phyloP scores from a whole-genome alignment of 345 rosid species.

The Iberis pinnata region DNA sequence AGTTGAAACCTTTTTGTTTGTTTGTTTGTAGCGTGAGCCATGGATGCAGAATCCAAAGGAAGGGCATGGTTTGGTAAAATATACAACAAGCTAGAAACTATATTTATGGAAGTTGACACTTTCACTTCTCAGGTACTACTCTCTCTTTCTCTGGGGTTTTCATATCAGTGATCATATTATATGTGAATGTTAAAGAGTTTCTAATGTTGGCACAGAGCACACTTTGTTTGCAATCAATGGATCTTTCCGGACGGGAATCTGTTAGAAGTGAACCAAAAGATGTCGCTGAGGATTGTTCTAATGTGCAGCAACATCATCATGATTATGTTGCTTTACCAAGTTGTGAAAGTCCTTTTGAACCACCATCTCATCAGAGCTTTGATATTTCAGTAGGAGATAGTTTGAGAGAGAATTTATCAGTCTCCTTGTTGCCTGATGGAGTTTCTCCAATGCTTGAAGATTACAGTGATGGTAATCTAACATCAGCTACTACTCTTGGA shows the following conservation, averaged over 20 bases:
- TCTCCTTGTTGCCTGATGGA: conserved; percentile 6
- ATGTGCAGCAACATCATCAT: not conserved
- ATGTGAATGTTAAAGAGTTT: too few relatives aligned
- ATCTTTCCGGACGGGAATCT: conserved; percentile 17
- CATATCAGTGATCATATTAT: too few relatives aligned
- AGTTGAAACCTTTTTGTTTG: not conserved
- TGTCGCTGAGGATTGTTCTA: conserved; percentile 3
- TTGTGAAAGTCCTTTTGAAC: too few relatives aligned
- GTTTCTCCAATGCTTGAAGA: too few relatives aligned
- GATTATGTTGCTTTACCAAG: conserved; percentile 3
- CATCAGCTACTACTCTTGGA: too few relatives aligned
- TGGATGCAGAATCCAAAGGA: conserved; percentile 50
- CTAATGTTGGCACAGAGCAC: conserved; percentile 39
- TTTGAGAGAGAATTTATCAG: conserved; percentile 17
- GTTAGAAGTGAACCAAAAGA: conserved; percentile 15
- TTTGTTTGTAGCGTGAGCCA: conserved; percentile 22
- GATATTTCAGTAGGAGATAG: conserved; percentile 7
- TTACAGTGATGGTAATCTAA: too few relatives aligned
- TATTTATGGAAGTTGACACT: conserved; percentile 57
- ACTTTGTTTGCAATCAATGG: conserved; percentile 14
- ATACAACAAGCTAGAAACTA: conserved; percentile 57
- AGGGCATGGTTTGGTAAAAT: conserved; percentile 59
- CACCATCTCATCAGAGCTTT: conserved; percentile 25
- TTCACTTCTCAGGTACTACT: conserved; percentile 38
- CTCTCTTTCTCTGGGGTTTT: not conserved